Percentiles rank a stretch among this genome's conserved stretches.
phyloP scores from a whole-genome alignment of 345 rosid species.

The Rhodomyrtus tomentosa region DNA sequence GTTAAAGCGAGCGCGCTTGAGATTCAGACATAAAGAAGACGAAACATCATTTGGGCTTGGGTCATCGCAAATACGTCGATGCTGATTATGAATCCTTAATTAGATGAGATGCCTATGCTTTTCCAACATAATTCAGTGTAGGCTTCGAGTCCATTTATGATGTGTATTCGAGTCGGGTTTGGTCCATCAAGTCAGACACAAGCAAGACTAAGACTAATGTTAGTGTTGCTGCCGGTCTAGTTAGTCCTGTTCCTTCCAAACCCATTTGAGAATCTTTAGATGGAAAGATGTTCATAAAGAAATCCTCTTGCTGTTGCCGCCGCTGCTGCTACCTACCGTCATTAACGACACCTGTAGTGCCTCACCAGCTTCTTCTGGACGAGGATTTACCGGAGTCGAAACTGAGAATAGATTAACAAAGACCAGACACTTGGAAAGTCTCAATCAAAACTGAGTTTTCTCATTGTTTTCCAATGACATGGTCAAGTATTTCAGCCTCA shows the following conservation, averaged over 20 bases:
- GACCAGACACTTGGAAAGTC: background rate
- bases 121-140: background rate
- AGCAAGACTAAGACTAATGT: background rate
- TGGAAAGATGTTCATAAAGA: background rate
- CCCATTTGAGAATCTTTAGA: background rate
- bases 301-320: background rate
- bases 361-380: background rate
- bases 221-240: background rate
- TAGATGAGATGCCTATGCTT: background rate
- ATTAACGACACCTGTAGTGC: background rate
- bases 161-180: background rate
- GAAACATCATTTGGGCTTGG: background rate
- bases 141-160: background rate
- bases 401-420: background rate
- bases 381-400: background rate
- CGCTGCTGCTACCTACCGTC: background rate
- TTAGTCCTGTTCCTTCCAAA: background rate
- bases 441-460: background rate
- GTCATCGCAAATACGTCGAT: background rate
- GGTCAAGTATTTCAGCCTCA: background rate
- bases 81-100: background rate
- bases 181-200: background rate
- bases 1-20: background rate
- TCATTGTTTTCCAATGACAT: background rate
- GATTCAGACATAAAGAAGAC: background rate